Evolutionary conservation across 2,329 filamentous ascomycete genomes (phyloP), one percentile per base, ranked within the genome.

Genomic region (Exophiala phaeomuriformis): DNA sequence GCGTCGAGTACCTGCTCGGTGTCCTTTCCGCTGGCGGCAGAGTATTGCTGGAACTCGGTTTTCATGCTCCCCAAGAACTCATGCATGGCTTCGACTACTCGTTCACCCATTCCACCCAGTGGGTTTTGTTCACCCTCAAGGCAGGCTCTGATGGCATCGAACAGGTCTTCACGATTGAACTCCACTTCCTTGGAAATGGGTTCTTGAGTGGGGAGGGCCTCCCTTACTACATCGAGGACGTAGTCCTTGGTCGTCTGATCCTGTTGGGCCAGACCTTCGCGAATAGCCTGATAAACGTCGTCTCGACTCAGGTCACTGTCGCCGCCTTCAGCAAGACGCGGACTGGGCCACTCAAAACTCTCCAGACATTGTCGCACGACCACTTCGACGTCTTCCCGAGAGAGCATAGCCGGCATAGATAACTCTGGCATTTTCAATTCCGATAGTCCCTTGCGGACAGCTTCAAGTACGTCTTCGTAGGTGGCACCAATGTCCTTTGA

Each of bases 1-100:
- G 89, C 87, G 67, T 93, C 88, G 3, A 96, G 75, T 8, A 95
- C 83, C 67, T 95, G 88, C 67, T 95, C 90, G 0, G 89, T 91
- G 66, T 93, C 88, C 53, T 83, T 80, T 39, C 86, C 88, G 62
- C 83, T 88, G 57, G 86, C 84, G 2, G 86, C 82, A 19, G 88
- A 84, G 61, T 89, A 91, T 63, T 91, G 81, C 67, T 90, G 90
- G 67, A 85, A 81, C 61, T 84, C 81, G 3, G 73, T 72, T 53
- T 80, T 81, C 74, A 85, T 82, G 39, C 76, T 77, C 36, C 82
- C 75, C 28, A 84, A 70, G 35, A 84, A 70, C 31, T 77, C 74
- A 51, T 82, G 77, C 45, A 85, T 74, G 41, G 79, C 78, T 47
- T 77, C 70, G 49, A 84, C 68, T n/a, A 84, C 78, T 56, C 82